Base-by-base conservation (phyloP, 2,329 filamentous ascomycete genomes). In the Cucurbitaria berberidis region DNA sequence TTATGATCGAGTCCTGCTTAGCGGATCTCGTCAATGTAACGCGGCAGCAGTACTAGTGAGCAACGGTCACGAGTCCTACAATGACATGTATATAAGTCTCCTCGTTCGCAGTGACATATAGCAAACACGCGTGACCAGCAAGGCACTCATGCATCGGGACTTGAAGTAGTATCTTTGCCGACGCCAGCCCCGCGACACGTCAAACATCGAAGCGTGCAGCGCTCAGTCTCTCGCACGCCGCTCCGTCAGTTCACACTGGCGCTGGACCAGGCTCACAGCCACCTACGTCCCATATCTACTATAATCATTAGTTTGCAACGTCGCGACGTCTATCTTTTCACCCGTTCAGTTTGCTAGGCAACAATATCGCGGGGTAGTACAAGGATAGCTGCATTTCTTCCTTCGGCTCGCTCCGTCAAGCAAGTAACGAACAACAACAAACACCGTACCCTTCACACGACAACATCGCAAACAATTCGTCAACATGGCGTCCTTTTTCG, bases 401-500 rank as follows among this genome's bases (percentile, higher is more conserved):
- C 35, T 35, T 34, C 24, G 24, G 27, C 11, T 13, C 44, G 29
- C n/a, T 35, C 44, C 30, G 15, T 27, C 11, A 43, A 46, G 38
- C 40, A 51, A 42, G 50, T 41, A 34, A 47, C 27, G 30, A 29
- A 36, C 19, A 22, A 38, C 39, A 35, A 38, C 36, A 24, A 35
- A 38, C 36, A 24, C 32, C 43, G 30, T 34, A n/a, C 30, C 30
- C 30, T 34, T 34, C 30, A 34, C 30, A 34, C 5, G 15, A 13
- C 13, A n/a, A 27, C 51, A 26, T 34, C 45, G 51, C 32, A 43
- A 38, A 26, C 34, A 32, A 51, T 21, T 26, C 16, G 29, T 27
- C 48, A 60, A 29, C 51, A 76, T 76, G 78, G 73, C 77, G 29
- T 62, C 70, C 63, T 88, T 88, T 76, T 68, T 96, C 58, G 82